Conservation (phyloP, 352 stramenopile species). For the Phytopythium cucurbitacearum region DNA sequence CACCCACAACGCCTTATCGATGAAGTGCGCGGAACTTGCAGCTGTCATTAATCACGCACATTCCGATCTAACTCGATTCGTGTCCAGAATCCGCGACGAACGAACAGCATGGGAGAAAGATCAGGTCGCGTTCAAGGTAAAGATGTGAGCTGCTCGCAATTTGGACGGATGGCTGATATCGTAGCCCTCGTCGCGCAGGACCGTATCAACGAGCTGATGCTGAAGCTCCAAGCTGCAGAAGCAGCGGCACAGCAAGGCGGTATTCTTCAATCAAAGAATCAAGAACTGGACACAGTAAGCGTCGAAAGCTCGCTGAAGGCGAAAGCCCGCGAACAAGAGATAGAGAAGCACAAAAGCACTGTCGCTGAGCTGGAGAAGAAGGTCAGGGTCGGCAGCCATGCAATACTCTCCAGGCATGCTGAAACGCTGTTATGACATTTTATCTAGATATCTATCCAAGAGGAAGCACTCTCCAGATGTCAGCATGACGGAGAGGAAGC, state of each 20-base stretch:
- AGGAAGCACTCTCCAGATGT: slow-evolving; percentile 32
- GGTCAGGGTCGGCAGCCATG: slow-evolving; percentile 12
- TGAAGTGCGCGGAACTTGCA: slow-evolving; percentile 29
- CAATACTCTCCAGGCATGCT: too few relatives aligned
- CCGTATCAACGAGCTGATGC: slow-evolving; percentile 39
- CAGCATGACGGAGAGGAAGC: slow-evolving; percentile 45
- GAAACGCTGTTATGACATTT: not conserved
- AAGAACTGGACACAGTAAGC: slow-evolving; percentile 17
- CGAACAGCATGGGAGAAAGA: slow-evolving; percentile 45
- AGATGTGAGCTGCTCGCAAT: not conserved
- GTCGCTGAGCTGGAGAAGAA: slow-evolving; percentile 43
- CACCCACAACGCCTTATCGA: slow-evolving; percentile 48
- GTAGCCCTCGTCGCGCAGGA: slow-evolving; percentile 11
- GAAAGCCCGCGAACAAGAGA: slow-evolving; percentile 40
- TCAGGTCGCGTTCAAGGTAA: slow-evolving; percentile 40
- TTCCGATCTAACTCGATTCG: not conserved
- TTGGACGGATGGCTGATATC: not conserved
- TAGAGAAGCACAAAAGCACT: slow-evolving; percentile 42
- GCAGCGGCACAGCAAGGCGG: slow-evolving; percentile 25
- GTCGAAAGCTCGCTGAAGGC: slow-evolving; percentile 19
- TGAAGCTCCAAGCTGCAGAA: slow-evolving; percentile 59
- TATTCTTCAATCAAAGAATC: slow-evolving; percentile 5
- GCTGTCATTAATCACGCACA: not conserved
- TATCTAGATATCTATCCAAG: slow-evolving; percentile 34
- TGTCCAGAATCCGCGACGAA: slow-evolving; percentile 50